A percentile compares a stretch with the other conserved stretches of the same genome.
These are phyloP conservation scores for Neofusicoccum kwambonambiense DNA, from an alignment of 2,329 filamentous ascomycete genomes.

Conservation along the genomic window DNA sequence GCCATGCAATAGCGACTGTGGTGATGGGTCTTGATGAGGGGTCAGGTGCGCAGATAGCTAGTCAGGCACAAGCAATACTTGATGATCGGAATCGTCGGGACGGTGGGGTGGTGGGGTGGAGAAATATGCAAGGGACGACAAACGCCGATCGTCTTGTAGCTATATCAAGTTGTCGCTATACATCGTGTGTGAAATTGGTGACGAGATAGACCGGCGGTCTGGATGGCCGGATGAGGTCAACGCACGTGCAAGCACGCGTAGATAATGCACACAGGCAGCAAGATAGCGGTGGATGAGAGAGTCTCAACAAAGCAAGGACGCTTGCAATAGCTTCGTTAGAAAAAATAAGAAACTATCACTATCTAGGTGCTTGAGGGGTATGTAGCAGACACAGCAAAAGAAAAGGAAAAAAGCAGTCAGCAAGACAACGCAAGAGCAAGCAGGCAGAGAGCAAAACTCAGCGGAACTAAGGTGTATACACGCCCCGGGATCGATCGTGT, in stretches of 20 bases:
- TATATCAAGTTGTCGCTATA: not conserved
- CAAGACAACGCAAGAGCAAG: slow-evolving; percentile 1
- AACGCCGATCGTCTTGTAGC: not conserved
- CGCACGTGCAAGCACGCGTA: not conserved
- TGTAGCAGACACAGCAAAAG: slow-evolving; percentile 9
- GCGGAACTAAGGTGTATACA: not conserved
- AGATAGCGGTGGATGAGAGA: no score
- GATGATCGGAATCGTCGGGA: not conserved
- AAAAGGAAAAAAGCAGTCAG: not conserved
- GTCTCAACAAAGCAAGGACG: slow-evolving; percentile 1
- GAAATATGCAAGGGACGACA: not conserved
- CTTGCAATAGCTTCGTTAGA: slow-evolving; percentile 11
- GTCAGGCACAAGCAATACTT: not conserved
- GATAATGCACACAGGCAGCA: not conserved
- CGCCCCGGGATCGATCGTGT: not conserved
- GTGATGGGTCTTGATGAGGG: not conserved
- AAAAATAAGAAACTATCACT: slow-evolving; percentile 9
- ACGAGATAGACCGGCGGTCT: not conserved
- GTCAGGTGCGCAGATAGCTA: no score
- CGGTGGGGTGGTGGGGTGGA: not conserved
- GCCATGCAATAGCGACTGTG: not conserved
- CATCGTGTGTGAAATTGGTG: not conserved
- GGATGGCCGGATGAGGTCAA: not conserved
- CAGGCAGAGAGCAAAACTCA: not conserved
- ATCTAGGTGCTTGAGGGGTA: slow-evolving; percentile 17